Base-by-base conservation (phyloP, 2,329 filamentous ascomycete species). In the Ophiostoma piceae region DNA sequence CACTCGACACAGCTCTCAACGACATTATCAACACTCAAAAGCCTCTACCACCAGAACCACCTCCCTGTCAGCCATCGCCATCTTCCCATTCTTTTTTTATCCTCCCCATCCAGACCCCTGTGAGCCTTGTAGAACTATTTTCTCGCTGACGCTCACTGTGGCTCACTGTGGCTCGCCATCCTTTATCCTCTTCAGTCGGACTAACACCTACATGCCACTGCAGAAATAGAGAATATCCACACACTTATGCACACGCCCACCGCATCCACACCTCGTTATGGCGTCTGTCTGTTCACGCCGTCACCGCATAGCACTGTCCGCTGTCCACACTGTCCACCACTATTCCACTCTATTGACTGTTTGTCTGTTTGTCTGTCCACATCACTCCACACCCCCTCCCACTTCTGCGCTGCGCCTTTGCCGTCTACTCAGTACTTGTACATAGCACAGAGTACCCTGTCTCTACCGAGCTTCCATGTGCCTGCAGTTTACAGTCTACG, bases 381-480 rank as follows among this genome's bases (percentile, higher is more conserved):
- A 6, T 19, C 29, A n/a, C 32, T n/a, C 60, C 60, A 65, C 60
- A 19, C 60, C 60, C 57, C 26, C 60, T 65, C 57, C 29, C 62
- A 65, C 16, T 39, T 39, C n/a, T 66, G 64, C 64, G 64, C 64
- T 66, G 64, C 64, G 64, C 64, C 64, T 66, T 66, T 26, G 32
- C 62, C 19, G 37, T 39, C 11, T 64, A 26, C n/a, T n/a, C n/a
- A n/a, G n/a, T n/a, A n/a, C n/a, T n/a, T n/a, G n/a, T n/a, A n/a
- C 26, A n/a, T 14, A 39, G 67, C 67, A 62, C 74, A 74, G 72
- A 75, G 74, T 41, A 41, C 39, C 11, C 39, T 29, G 26, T 41
- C 12, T 14, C 75, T 75, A 74, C 70, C 74, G 74, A 75, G 69
- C 66, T 43, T 6, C 43, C 43, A 47, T 47, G 43, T n/a, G 16